Evolutionary conservation across 2,329 filamentous ascomycete genomes (phyloP).

Genomic region (Colletotrichum higginsianum): DNA sequence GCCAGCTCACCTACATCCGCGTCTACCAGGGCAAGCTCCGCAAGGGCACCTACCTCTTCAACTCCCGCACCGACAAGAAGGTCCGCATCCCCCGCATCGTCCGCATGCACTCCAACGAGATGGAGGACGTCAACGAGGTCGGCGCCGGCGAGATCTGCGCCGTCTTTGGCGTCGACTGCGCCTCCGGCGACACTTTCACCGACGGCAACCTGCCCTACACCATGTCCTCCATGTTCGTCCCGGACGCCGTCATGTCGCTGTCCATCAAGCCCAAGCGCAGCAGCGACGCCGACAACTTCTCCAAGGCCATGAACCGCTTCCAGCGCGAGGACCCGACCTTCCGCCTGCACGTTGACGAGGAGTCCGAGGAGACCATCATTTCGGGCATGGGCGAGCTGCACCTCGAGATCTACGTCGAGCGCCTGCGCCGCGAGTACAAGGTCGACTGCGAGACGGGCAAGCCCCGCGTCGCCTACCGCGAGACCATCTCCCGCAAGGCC

Average conservation of each 20-base stretch:
- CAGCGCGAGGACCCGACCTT: slow-evolving; percentile 99
- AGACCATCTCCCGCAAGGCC: slow-evolving; percentile 86
- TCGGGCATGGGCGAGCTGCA: slow-evolving; percentile 98
- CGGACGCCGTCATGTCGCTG: slow-evolving; percentile 97
- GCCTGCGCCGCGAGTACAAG: slow-evolving; percentile 95
- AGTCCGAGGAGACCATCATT: slow-evolving; percentile 97
- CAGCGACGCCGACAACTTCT: slow-evolving; percentile 94
- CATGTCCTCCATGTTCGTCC: slow-evolving; percentile 98
- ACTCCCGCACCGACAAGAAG: slow-evolving; percentile 94
- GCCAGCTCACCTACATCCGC: slow-evolving; percentile 97
- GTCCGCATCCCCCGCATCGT: slow-evolving; percentile 97
- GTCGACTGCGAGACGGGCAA: slow-evolving; percentile 97
- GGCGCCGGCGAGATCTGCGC: slow-evolving; percentile 98
- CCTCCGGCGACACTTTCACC: slow-evolving; percentile 97
- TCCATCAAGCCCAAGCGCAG: slow-evolving; percentile 97
- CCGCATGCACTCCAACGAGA: slow-evolving; percentile 99
- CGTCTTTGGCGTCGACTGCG: slow-evolving; percentile 97
- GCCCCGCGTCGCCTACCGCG: slow-evolving; percentile 96
- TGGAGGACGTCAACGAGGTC: slow-evolving; percentile 96
- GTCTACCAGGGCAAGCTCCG: slow-evolving; percentile 94
- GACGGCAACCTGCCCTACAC: slow-evolving; percentile 93
- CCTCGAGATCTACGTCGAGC: slow-evolving; percentile 97
- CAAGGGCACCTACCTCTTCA: slow-evolving; percentile 93
- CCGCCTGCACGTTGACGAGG: slow-evolving; percentile 90
- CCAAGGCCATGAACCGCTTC: slow-evolving; percentile 98